Conservation (phyloP, 2,329 filamentous ascomycete species). For the Cercospora sp. region DNA sequence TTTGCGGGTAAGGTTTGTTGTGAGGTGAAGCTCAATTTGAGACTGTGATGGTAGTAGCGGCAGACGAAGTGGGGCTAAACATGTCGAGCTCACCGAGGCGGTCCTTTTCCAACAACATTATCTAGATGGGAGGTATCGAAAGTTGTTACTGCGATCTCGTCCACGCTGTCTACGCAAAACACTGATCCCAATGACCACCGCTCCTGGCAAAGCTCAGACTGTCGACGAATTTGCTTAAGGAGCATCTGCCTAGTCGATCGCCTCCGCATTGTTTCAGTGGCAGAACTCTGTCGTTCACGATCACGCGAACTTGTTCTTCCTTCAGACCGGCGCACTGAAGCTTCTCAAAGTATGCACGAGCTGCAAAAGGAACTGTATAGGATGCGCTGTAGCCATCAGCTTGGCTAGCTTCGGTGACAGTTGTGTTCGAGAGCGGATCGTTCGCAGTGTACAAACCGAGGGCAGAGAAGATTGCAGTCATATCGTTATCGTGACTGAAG, state of each 20-base stretch:
- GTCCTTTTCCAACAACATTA: neutral
- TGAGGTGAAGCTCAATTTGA: neutral
- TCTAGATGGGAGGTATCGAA: neutral
- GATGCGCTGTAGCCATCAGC: conserved; percentile 71
- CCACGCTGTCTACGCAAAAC: conserved; percentile 41
- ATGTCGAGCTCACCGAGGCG: neutral
- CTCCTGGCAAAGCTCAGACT: conserved; percentile 71
- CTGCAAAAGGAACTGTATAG: conserved; percentile 81
- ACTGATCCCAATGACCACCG: conserved; percentile 73
- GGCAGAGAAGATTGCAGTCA: conserved; percentile 74
- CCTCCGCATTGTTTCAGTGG: conserved; percentile 68
- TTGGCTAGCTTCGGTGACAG: conserved; percentile 52
- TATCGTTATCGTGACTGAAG: conserved; percentile 89
- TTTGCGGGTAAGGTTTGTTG: neutral
- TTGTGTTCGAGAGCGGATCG: conserved; percentile 47
- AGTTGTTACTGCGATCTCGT: neutral
- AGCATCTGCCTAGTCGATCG: conserved; percentile 71
- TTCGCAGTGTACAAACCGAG: conserved; percentile 75
- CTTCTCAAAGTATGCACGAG: conserved; percentile 84
- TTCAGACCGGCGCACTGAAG: conserved; percentile 63
- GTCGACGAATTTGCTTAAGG: conserved; percentile 67
- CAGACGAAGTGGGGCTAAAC: neutral
- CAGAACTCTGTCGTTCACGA: conserved; percentile 83
- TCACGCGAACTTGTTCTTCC: conserved; percentile 73
- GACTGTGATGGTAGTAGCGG: neutral